These are phyloP conservation scores for Obelidium mucronatum DNA, from an alignment of 192 early-diverging fungal species.

Conservation along the genomic window DNA sequence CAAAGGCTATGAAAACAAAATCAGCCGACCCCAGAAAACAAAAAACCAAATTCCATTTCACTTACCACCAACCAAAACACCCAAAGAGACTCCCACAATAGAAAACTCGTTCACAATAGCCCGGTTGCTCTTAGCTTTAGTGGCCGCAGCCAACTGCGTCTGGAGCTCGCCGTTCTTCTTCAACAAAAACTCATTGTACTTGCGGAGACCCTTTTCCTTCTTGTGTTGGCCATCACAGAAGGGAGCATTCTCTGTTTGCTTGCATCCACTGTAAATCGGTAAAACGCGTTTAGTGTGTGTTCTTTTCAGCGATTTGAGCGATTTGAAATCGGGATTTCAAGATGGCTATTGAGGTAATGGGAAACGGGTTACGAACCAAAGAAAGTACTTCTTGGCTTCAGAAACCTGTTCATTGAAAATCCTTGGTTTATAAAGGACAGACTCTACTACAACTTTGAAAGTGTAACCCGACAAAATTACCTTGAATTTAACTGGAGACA, in stretches of 20 bases:
- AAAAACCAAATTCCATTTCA: not conserved
- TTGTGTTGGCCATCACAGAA: constrained; percentile 55
- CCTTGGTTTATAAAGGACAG: no score
- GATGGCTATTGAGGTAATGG: no score
- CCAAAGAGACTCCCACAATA: constrained; percentile 24
- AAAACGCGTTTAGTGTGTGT: no score
- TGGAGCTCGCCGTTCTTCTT: constrained; percentile 47
- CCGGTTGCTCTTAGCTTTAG: constrained; percentile 10
- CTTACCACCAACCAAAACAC: constrained; percentile 23
- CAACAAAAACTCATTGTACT: constrained; percentile 54
- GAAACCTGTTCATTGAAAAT: constrained; percentile 24
- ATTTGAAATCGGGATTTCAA: no score
- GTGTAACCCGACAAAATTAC: not conserved
- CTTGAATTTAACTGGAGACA: constrained; percentile 45
- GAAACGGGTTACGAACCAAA: no score
- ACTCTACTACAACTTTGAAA: not conserved
- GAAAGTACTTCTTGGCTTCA: constrained; percentile 49
- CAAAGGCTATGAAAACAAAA: no score
- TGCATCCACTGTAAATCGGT: no score
- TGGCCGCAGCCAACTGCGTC: constrained; percentile 28
- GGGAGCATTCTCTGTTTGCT: constrained; percentile 34
- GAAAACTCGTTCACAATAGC: constrained; percentile 17
- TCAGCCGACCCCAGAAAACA: not conserved
- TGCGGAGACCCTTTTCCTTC: constrained; percentile 49
- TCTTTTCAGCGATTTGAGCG: no score